Conservation (phyloP, 345 rosid genomes). For the Dipteronia sinensis region DNA sequence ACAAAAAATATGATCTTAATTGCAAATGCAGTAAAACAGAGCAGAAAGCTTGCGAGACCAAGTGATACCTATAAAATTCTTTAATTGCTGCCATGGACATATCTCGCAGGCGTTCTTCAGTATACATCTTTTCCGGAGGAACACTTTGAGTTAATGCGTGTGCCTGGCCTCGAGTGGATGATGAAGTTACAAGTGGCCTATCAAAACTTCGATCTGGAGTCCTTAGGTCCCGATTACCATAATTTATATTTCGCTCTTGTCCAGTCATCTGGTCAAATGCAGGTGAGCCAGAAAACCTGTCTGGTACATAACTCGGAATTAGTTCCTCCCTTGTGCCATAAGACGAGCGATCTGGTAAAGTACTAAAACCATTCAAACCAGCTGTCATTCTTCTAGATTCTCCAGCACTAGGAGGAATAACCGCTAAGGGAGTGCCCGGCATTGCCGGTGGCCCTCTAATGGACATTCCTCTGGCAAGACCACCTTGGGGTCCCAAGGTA, state of each 20-base stretch:
- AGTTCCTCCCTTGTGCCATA: slow-evolving; percentile 53
- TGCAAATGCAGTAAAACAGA: not conserved
- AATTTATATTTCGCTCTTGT: slow-evolving; percentile 52
- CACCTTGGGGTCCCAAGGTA: slow-evolving; percentile 96
- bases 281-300: slow-evolving; percentile 51
- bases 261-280: slow-evolving; percentile 47
- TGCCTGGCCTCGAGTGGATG: slow-evolving; percentile 45
- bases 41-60: not conserved
- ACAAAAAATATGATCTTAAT: not conserved
- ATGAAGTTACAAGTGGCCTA: slow-evolving; percentile 50
- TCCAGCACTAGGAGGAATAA: slow-evolving; percentile 46
- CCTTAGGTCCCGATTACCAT: slow-evolving; percentile 53
- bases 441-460: slow-evolving; percentile 55
- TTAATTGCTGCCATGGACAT: slow-evolving; percentile 77
- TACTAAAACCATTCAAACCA: slow-evolving; percentile 61
- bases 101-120: slow-evolving; percentile 62
- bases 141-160: slow-evolving; percentile 39
- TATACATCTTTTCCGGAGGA: slow-evolving; percentile 49
- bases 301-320: slow-evolving; percentile 45
- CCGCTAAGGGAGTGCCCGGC: slow-evolving; percentile 41
- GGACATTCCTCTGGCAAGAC: slow-evolving; percentile 93
- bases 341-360: slow-evolving; percentile 41
- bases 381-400: slow-evolving; percentile 61
- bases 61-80: slow-evolving; percentile 86
- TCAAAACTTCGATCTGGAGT: slow-evolving; percentile 50